These are phyloP conservation scores for Euphrasia arctica DNA, from an alignment of 305 asterid genomes.

Conservation along the genomic window DNA sequence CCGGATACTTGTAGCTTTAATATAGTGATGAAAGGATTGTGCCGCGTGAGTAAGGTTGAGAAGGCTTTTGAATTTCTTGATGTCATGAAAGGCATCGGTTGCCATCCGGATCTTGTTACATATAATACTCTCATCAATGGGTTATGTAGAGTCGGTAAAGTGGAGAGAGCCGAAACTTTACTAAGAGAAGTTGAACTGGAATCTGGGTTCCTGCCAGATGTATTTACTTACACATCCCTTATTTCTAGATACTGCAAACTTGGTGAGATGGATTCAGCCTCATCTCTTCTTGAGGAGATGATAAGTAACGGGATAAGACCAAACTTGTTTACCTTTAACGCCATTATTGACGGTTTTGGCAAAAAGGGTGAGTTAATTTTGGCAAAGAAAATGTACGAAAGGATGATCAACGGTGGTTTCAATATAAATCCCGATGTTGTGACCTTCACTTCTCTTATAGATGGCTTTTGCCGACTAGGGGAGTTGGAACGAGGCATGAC, in stretches of 20 bases:
- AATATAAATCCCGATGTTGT: constrained; percentile 58
- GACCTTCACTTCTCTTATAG: constrained; percentile 75
- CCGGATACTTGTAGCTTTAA: constrained; percentile 78
- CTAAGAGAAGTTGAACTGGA: constrained; percentile 47
- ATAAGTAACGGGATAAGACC: constrained; percentile 47
- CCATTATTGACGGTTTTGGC: constrained; percentile 72
- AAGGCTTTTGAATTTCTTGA: constrained; percentile 62
- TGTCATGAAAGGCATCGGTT: constrained; percentile 52
- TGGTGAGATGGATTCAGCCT: constrained; percentile 55
- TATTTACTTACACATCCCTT: constrained; percentile 65
- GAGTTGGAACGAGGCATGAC: constrained; percentile 58
- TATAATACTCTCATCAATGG: constrained; percentile 71
- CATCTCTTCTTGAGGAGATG: constrained; percentile 58
- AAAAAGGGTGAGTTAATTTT: constrained; percentile 64
- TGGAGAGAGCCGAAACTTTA: constrained; percentile 54
- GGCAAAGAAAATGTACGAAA: constrained; percentile 43
- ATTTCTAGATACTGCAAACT: constrained; percentile 67
- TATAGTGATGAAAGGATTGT: constrained; percentile 66
- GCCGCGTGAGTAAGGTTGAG: constrained; percentile 49
- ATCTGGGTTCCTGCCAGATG: constrained; percentile 52
- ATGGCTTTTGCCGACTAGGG: constrained; percentile 67
- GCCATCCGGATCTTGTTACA: constrained; percentile 58
- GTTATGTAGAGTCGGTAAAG: constrained; percentile 52
- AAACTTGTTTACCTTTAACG: constrained; percentile 58
- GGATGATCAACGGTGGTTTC: constrained; percentile 42